Evolutionary conservation across 768 basidiomycete species (phyloP), one percentile per base, ranked within the genome.

Genomic region (Leccinum ochraceum): DNA sequence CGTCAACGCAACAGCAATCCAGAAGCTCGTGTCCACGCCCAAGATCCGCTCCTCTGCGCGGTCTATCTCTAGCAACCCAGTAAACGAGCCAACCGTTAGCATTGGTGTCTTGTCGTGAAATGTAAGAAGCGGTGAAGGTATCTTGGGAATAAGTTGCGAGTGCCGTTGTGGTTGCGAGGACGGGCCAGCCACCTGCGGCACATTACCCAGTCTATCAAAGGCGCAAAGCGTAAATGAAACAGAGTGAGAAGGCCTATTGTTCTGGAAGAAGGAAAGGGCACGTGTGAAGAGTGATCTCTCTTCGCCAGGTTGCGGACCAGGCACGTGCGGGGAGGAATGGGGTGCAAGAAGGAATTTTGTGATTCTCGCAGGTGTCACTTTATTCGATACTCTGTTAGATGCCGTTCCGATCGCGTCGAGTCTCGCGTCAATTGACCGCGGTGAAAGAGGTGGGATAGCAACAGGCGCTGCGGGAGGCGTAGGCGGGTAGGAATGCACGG

Each of bases 21-120:
- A 93, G 69, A 93, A 93, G 56, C 86, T 86, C 28, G 82, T 81
- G 53, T 91, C 88, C 30, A 94, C 83, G 14, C 90, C 92, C 24
- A 91, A 68, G 32, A 79, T 72, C 17, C 76, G 72, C 56, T 85
- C 84, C 60, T 88, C 82, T 4, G 77, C 74, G 54, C 76, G 73
- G 39, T 91, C 83, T 39, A 93, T 72, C 69, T 89, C 88, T 42
- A 93, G 74, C 36, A 85, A 56, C 5, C 91, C 90, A 1, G 81
- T 84, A 7, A 83, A 74, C 0, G 85, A 83, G 3, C 80, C 74
- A 17, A 87, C 78, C 1, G 83, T 84, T 59, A 86, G 77, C 5
- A 89, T 72, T 0, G 90, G 87, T 3, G 91, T 92, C 37, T 76
- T 84, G 69, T 93, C 91, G 58, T 86, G 83, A 72, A 90, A 92